Conservation (phyloP, 1,284 basidiomycete species). For the Boletellus deceptivus region DNA sequence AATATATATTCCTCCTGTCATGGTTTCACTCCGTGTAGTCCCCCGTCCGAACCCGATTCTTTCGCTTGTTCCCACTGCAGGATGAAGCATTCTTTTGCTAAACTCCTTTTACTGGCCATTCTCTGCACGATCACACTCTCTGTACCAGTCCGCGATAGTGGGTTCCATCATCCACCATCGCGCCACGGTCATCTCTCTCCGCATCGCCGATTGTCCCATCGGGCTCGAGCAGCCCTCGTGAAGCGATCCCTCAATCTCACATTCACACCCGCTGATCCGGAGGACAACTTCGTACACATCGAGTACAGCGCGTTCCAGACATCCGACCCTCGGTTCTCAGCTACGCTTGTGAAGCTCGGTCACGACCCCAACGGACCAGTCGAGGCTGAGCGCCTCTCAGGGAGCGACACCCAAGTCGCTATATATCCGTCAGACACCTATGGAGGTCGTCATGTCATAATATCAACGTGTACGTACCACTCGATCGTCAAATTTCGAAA, state of each 20-base stretch:
- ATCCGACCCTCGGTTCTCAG: conserved; percentile 1
- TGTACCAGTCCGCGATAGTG: conserved; percentile 1
- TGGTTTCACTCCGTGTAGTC: not conserved
- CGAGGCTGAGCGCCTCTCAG: not conserved
- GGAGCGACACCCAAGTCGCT: not conserved
- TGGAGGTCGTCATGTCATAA: not conserved
- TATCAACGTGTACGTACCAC: conserved; percentile 2
- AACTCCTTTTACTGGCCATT: conserved; percentile 2
- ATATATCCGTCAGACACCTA: not conserved
- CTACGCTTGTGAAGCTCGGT: conserved; percentile 2
- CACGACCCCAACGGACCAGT: not conserved
- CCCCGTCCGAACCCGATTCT: not conserved
- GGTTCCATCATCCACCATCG: not conserved
- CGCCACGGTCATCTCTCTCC: not conserved
- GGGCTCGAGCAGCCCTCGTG: not conserved
- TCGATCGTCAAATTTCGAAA: not conserved
- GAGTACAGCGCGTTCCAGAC: not conserved
- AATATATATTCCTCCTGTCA: not conserved
- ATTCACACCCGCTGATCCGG: not conserved
- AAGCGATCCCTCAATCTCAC: conserved; percentile 5
- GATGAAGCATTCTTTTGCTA: not conserved
- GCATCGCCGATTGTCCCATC: conserved; percentile 7
- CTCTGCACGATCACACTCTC: conserved; percentile 1
- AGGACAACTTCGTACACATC: not conserved
- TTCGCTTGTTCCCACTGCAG: not conserved